Base-by-base conservation (phyloP, 163 green algal species). In the Scenedesmus sp. region DNA sequence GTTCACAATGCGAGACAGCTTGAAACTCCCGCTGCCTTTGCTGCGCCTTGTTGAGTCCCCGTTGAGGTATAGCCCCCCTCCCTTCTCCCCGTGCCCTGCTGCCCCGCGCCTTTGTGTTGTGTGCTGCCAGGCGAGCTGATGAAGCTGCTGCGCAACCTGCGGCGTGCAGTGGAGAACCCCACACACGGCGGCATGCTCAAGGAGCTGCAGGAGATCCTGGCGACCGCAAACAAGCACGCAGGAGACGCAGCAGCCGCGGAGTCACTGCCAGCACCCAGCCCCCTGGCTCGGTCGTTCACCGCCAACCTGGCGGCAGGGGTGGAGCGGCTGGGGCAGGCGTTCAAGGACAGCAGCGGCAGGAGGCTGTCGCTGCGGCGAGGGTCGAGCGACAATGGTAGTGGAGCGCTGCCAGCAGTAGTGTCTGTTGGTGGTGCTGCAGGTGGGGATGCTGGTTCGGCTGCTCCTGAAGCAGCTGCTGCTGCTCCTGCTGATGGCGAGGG, bases 91-190 rank as follows among this genome's bases (percentile, higher is more conserved):
- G 51, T 61, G 51, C 24, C 13, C 51, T 61, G 51, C 51, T n/a
- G n/a, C n/a, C n/a, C n/a, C n/a, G n/a, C n/a, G n/a, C n/a, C n/a
- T n/a, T n/a, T n/a, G n/a, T n/a, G n/a, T n/a, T n/a, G n/a, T n/a
- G n/a, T n/a, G 22, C 72, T 26, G 24, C 30, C 72, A 90, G 85
- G 85, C 10, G 85, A 90, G 72, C 85, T 90, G 70, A 26, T 90
- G 16, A 68, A 91, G 87, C 59, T 91, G 33, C 37, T 91, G 49
- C 87, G 87, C 56, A 82, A 81, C 87, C 51, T 91, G 53, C 26
- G 59, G 26, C 78, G 87, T 26, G 87, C 87, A 10, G 72, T 90
- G 40, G 85, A 85, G 46, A 81, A 81, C 35, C 85, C 85, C 44
- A 76, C 43, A 33, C 85, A 35, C 44, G 43, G 42, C 59, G 85